Base-by-base conservation (phyloP, 208 protist genomes). In the Leishmania arabica region DNA sequence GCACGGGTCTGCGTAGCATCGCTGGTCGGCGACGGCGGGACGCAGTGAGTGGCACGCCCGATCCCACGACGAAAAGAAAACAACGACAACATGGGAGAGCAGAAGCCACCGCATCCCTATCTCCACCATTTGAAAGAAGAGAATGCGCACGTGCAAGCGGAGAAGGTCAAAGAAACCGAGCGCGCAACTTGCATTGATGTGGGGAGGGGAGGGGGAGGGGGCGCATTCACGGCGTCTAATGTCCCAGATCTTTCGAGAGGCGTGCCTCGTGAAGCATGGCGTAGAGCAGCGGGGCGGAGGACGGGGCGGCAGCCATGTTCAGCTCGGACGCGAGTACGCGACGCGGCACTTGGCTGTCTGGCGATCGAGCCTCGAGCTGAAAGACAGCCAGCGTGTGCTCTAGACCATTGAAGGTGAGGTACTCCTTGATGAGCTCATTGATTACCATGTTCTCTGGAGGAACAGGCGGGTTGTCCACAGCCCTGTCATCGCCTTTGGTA, bases 371-470 rank as follows among this genome's bases (percentile, higher is more conserved):
- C 90, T 98, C 95, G 19, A 91, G 77, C 60, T 94, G 78, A 75
- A 99, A 98, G 6, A 98, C 93, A 3, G 95, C 91, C 19, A 97
- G 82, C 1, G 93, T 92, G 85, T 99, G 94, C 82, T 98, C 92
- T 37, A 97, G 91, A 0, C 95, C 93, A 82, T 98, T 98, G 82
- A 96, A 98, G 21, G 87, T 86, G 19, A 99, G 79, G 80, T 99
- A 99, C 81, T 99, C 96, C 66, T 95, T 93, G 68, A 99, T 98
- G n/a, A 99, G 91, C 83, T 99, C 96, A 84, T 98, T 98, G 74
- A 99, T 88, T 27, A 99, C 87, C 75, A 98, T 80, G 82, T 98
- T 98, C 84, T 99, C 96, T 21, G 96, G 91, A 24, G 96, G 96
- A 54, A 91, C 80, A 1, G 93, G 85, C 4, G 94, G 91, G 49